A percentile compares a stretch with the other conserved stretches of the same genome.
phyloP scores from a whole-genome alignment of 768 basidiomycete species.

The Phylloporus rhodoxanthus region DNA sequence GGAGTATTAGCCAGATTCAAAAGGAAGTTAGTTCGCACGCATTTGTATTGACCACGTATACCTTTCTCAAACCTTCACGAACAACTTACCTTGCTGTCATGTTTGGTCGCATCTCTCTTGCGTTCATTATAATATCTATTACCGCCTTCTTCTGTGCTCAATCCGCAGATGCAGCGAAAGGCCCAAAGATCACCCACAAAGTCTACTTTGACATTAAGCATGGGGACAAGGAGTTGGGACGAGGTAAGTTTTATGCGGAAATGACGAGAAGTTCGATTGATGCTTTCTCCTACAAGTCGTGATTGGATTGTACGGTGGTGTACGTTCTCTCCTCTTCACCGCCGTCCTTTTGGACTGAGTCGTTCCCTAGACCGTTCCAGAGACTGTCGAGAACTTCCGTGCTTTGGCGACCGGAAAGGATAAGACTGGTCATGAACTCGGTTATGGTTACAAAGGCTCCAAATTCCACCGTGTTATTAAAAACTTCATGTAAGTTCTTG shows the following conservation, averaged over 20 bases:
- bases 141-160: slow-evolving; percentile 67
- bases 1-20: not conserved
- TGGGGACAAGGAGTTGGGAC: slow-evolving; percentile 79
- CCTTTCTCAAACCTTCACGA: slow-evolving; percentile 9
- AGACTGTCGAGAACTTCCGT: slow-evolving; percentile 97
- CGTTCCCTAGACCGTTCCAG: slow-evolving; percentile 73
- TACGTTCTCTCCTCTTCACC: slow-evolving; percentile 31
- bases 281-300: slow-evolving; percentile 45
- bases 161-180: slow-evolving; percentile 74
- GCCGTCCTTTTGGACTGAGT: not conserved
- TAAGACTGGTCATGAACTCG: slow-evolving; percentile 59
- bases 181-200: slow-evolving; percentile 86
- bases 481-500: slow-evolving; percentile 68
- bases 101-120: slow-evolving; percentile 59
- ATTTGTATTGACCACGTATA: slow-evolving; percentile 14
- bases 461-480: slow-evolving; percentile 97
- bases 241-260: slow-evolving; percentile 46
- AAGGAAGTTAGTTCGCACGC: slow-evolving; percentile 24
- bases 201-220: slow-evolving; percentile 95
- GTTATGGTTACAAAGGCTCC: slow-evolving; percentile 91
- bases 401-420: slow-evolving; percentile 80
- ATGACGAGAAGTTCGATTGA: not conserved
- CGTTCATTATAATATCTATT: slow-evolving; percentile 56
- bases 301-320: slow-evolving; percentile 88
- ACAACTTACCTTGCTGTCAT: slow-evolving; percentile 23